phyloP scores from a whole-genome alignment of 2,329 filamentous ascomycete genomes.

The Monosporascus sp. region DNA sequence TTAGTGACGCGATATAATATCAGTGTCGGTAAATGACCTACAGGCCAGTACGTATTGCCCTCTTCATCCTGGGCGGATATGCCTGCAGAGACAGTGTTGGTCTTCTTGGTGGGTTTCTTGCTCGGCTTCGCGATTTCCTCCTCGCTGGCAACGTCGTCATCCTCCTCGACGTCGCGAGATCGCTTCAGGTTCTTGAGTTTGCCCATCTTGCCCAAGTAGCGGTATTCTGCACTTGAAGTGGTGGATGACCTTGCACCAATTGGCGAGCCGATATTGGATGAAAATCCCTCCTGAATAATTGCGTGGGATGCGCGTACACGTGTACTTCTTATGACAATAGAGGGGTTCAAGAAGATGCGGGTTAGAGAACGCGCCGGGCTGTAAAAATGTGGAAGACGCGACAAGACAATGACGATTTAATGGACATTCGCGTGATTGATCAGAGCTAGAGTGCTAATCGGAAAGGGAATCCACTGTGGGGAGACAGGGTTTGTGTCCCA shows the following conservation, averaged over 20 bases:
- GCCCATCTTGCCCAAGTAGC: constrained; percentile 13
- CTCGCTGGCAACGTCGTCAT: constrained; percentile 23
- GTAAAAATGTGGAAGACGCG: too few relatives aligned
- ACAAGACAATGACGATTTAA: too few relatives aligned
- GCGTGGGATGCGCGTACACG: too few relatives aligned
- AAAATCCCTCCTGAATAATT: too few relatives aligned
- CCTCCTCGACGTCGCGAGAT: constrained; percentile 22
- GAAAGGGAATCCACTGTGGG: too few relatives aligned
- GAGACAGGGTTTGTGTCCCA: too few relatives aligned
- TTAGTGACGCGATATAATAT: constrained; percentile 1
- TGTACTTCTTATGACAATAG: too few relatives aligned
- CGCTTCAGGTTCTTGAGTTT: constrained; percentile 22
- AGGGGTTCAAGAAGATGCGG: too few relatives aligned
- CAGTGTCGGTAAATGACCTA: constrained; percentile 11
- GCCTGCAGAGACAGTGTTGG: constrained; percentile 17
- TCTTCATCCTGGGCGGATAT: constrained; percentile 23
- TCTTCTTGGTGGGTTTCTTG: constrained; percentile 28
- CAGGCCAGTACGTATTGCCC: constrained; percentile 27
- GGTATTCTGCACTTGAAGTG: neutral
- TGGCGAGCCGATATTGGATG: too few relatives aligned
- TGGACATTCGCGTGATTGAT: too few relatives aligned
- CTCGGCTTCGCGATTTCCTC: constrained; percentile 27
- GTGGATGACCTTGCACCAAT: neutral
- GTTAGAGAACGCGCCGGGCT: too few relatives aligned
- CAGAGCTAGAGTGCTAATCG: too few relatives aligned